Percentiles rank a stretch among this genome's conserved stretches.
Conservation (phyloP, 2,329 filamentous ascomycete species). For the Iodosphaeria phyllophila region DNA sequence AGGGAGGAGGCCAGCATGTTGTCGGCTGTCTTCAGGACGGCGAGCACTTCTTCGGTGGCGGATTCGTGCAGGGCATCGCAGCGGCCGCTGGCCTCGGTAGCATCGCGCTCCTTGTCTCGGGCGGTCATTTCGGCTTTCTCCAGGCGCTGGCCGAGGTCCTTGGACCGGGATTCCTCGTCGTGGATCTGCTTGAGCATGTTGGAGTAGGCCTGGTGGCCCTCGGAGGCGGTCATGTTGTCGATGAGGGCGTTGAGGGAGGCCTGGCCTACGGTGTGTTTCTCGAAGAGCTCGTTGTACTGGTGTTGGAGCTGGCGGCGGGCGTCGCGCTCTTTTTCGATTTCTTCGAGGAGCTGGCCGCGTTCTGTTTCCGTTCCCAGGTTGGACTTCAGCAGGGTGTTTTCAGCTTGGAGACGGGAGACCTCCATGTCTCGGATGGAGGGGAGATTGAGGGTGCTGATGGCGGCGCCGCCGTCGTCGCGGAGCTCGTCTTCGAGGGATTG, state of each 20-base stretch:
- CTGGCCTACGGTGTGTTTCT: constrained; percentile 36
- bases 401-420: constrained; percentile 38
- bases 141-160: constrained; percentile 23
- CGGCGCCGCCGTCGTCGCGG: constrained; percentile 24
- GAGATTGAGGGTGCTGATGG: no score
- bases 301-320: constrained; percentile 32
- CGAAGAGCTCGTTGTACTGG: constrained; percentile 35
- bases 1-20: constrained; percentile 38
- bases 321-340: constrained; percentile 34
- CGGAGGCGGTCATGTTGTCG: constrained; percentile 26
- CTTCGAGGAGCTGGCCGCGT: constrained; percentile 31
- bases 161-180: constrained; percentile 27
- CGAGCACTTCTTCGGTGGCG: constrained; percentile 32
- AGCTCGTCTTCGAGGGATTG: constrained; percentile 38
- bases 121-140: constrained; percentile 22
- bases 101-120: constrained; percentile 34
- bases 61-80: constrained; percentile 34
- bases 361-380: constrained; percentile 34
- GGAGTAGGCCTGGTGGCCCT: constrained; percentile 35
- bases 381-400: constrained; percentile 38
- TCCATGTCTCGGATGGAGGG: constrained; percentile 28
- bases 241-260: constrained; percentile 37
- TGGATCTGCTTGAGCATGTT: constrained; percentile 29
- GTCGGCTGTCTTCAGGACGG: constrained; percentile 40
- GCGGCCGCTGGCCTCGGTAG: constrained; percentile 29